Evolutionary conservation across 2,329 filamentous ascomycete species (phyloP).

Genomic region (Sclerotiophoma versabilis): DNA sequence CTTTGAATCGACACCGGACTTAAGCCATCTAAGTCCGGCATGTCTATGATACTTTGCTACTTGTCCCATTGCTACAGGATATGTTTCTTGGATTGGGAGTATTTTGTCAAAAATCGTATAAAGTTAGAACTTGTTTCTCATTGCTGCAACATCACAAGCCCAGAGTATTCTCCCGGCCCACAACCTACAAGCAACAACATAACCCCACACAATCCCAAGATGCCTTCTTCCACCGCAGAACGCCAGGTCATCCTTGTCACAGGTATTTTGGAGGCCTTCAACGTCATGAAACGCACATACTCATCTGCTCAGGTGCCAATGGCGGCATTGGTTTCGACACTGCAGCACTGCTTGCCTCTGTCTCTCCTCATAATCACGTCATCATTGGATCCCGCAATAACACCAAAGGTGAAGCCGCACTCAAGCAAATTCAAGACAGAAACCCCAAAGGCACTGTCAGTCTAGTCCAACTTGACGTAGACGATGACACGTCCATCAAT

Average conservation of each 20-base stretch:
- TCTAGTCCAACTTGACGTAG: constrained; percentile 48
- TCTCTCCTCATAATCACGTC: constrained; percentile 43
- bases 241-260: constrained; percentile 42
- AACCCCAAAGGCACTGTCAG: constrained; percentile 41
- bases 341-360: constrained; percentile 34
- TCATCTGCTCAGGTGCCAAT: constrained; percentile 38
- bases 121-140: neutral
- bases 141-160: neutral
- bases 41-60: neutral
- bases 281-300: neutral
- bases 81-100: neutral
- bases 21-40: neutral
- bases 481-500: constrained; percentile 43
- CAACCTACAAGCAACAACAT: no score
- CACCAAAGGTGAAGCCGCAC: constrained; percentile 41
- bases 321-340: constrained; percentile 49
- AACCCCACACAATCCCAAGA: neutral
- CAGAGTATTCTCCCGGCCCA: no score
- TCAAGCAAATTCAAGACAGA: constrained; percentile 37
- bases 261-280: constrained; percentile 15
- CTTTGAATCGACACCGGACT: neutral
- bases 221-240: constrained; percentile 14
- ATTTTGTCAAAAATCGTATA: neutral
- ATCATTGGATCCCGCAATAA: constrained; percentile 45
- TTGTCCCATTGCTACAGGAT: neutral